Conservation (phyloP, 108 stramenopile species). For the Cyclotella kingstonii region DNA sequence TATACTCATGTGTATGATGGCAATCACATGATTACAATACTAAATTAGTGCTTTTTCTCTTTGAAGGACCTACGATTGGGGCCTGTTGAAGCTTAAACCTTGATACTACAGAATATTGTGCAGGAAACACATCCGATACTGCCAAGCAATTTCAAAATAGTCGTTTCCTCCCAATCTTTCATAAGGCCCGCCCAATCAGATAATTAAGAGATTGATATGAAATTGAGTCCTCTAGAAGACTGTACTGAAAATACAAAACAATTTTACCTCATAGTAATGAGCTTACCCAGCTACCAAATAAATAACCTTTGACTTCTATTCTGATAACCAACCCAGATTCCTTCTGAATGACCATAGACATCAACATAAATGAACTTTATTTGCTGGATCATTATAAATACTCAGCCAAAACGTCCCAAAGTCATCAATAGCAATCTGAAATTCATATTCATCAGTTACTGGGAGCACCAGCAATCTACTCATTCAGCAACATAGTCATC, state of each 20-base stretch:
- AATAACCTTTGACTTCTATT: conserved; percentile 12
- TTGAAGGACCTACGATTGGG: too few species aligned
- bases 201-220: not conserved
- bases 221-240: not conserved
- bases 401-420: conserved; percentile 17
- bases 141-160: not conserved
- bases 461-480: conserved; percentile 14
- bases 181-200: not conserved
- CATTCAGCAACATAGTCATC: conserved; percentile 15
- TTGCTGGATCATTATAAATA: too few species aligned
- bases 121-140: too few species aligned
- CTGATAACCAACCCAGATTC: not conserved
- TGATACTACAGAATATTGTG: too few species aligned
- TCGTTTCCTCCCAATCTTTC: not conserved
- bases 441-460: conserved; percentile 8
- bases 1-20: too few species aligned
- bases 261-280: conserved; percentile 6
- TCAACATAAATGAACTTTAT: not conserved
- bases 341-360: not conserved
- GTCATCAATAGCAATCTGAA: conserved; percentile 26
- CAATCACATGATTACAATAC: too few species aligned
- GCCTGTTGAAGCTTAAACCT: too few species aligned
- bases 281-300: conserved; percentile 5
- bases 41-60: too few species aligned
- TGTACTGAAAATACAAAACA: not conserved